Conservation (phyloP, 108 stramenopile species). For the Skeletonema menzelii region DNA sequence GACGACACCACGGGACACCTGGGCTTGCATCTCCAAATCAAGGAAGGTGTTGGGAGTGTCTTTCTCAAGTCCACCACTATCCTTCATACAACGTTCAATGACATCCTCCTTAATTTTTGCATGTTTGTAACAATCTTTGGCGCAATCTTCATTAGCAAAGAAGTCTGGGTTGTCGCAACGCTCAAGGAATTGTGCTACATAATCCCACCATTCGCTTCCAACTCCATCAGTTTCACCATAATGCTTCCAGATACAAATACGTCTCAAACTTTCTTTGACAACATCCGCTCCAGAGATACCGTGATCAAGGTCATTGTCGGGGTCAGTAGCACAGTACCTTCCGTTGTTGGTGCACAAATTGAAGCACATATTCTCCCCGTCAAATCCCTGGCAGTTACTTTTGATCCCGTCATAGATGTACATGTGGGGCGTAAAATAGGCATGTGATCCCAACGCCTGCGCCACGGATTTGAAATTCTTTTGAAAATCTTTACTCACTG, state of each 20-base stretch:
- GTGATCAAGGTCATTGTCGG: slow-evolving; percentile 85
- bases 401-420: slow-evolving; percentile 86
- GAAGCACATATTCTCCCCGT: slow-evolving; percentile 73
- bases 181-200: slow-evolving; percentile 73
- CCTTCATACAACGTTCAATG: slow-evolving; percentile 65
- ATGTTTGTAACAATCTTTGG: slow-evolving; percentile 56
- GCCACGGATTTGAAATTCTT: slow-evolving; percentile 68
- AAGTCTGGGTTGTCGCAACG: slow-evolving; percentile 66
- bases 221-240: slow-evolving; percentile 84
- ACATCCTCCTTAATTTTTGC: slow-evolving; percentile 45
- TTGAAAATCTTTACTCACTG: slow-evolving; percentile 62
- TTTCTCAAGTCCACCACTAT: slow-evolving; percentile 58
- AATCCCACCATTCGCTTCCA: slow-evolving; percentile 89
- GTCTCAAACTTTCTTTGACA: slow-evolving; percentile 85
- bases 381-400: slow-evolving; percentile 65
- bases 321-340: slow-evolving; percentile 93
- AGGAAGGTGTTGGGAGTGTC: slow-evolving; percentile 59
- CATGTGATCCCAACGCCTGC: slow-evolving; percentile 67
- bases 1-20: slow-evolving; percentile 49
- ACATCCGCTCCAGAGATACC: slow-evolving; percentile 93
- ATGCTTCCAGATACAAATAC: slow-evolving; percentile 90
- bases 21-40: slow-evolving; percentile 58
- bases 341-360: slow-evolving; percentile 93
- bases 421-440: slow-evolving; percentile 90
- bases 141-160: slow-evolving; percentile 81